Evolutionary conservation across 31 red algal genomes (phyloP), one percentile per base, ranked within the genome.

Genomic region (Bonnemaisonia californica): DNA sequence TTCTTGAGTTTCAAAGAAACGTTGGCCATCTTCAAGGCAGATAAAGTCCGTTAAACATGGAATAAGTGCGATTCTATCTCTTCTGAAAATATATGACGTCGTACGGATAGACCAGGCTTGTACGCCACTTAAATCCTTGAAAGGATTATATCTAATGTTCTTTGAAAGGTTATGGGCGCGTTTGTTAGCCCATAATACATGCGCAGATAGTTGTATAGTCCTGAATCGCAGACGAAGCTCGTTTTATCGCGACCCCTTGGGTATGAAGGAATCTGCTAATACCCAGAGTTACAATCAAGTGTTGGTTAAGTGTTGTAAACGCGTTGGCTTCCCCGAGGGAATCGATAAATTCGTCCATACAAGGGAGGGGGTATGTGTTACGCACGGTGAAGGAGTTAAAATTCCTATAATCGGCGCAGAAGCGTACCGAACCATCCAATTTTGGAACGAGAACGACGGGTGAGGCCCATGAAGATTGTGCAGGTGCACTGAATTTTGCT

Each of bases 311-410:
- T 0, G 0, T 66, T 2, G 57, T 23, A 57, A 80, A 37, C 27
- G 55, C 39, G 21, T 28, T 28, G 0, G 79, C 2, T 16, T 71
- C 79, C 19, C 79, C 63, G 5, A 81, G 34, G 0, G 74, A 79
- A 28, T 79, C 74, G 12, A 78, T 78, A 27, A 27, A 63, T 23
- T 79, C 16, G 54, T 78, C 48, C 74, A 1, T 78, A 1, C 42
- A 59, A 33, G 75, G 75, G 16, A 79, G 11, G 1, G 35, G 80
- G 26, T 70, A 83, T 1, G 26, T 58, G 36, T 83, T 65, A 3
- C 54, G 41, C 21, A 57, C 67, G n/a, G 80, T 83, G 13, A 83
- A 33, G 4, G 24, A 11, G 28, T 72, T 83, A 3, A 54, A 3
- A 0, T 30, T 41, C 12, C 39, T 33, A 30, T 71, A 70, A 9